These are phyloP conservation scores for Aureobasidium subglaciale DNA, from an alignment of 2,329 filamentous ascomycete species.

Conservation along the genomic window DNA sequence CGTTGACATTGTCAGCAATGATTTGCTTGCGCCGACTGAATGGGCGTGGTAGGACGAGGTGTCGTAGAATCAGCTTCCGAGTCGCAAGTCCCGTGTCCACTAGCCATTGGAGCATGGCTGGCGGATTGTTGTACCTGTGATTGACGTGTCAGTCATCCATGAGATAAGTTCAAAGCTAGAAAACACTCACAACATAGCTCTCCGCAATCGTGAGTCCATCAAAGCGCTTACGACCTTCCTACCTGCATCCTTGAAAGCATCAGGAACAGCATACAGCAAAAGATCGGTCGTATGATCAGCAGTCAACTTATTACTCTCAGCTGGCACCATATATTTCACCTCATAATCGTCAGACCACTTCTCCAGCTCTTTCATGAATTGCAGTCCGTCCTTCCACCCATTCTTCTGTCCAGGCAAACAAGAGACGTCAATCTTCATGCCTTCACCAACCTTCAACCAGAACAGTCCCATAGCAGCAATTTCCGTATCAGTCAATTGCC, in stretches of 20 bases:
- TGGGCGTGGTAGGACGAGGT: conserved; percentile 54
- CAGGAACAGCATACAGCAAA: conserved; percentile 50
- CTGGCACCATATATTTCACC: conserved; percentile 46
- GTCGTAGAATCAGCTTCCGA: conserved; percentile 51
- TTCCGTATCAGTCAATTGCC: conserved; percentile 59
- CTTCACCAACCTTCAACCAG: conserved; percentile 65
- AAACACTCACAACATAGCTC: conserved; percentile 57
- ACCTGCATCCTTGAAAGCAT: conserved; percentile 39
- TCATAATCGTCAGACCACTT: conserved; percentile 54
- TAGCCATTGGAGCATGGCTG: conserved; percentile 28
- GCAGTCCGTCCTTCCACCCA: conserved; percentile 44
- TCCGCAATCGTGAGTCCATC: conserved; percentile 57
- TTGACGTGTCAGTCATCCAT: conserved; percentile 21
- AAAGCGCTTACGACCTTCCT: conserved; percentile 49
- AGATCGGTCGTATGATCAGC: conserved; percentile 56
- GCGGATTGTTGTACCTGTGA: conserved; percentile 31
- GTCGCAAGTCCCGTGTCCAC: conserved; percentile 43
- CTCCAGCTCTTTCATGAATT: conserved; percentile 46
- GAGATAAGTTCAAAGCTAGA: neutral
- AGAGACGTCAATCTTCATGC: conserved; percentile 55
- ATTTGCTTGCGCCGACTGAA: conserved; percentile 32
- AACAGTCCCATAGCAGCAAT: conserved; percentile 56
- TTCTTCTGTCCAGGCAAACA: conserved; percentile 35
- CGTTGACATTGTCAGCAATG: conserved; percentile 44
- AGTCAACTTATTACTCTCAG: conserved; percentile 30